Base-by-base conservation (phyloP, 148 eudicot genomes). In the Cornus florida region DNA sequence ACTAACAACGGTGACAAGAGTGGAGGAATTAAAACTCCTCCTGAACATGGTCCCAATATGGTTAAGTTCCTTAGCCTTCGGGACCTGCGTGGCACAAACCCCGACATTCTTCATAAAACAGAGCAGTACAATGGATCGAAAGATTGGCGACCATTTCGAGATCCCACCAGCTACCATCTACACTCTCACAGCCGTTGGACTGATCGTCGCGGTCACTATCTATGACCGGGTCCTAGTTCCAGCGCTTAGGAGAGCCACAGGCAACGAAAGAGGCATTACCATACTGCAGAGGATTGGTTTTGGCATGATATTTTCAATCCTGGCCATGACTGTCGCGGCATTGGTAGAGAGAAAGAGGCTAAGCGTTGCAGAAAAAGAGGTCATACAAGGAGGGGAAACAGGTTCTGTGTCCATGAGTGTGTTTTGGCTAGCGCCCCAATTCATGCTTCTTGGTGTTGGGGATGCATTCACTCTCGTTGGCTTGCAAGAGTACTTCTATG, bases 91-190 rank as follows among this genome's bases (percentile, higher is more conserved):
- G 4, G 82, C 93, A 5, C 92, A 87, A 83, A 23, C 85, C 70
- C 11, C 89, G 8, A 92, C 95, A n/a, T 92, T 92, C 83, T 92
- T 92, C 82, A 73, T 88, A 78, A 92, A 92, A 79, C 95, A 90
- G 86, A 82, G 87, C 65, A 67, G 76, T 0, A 73, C 77, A 13
- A 83, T 92, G 72, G 46, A 92, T 82, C 86, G 88, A 0, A 79
- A 20, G 65, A 73, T 90, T 67, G 7, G 69, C 65, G 56, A 46
- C 62, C 43, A 78, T 2, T 88, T 92, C 60, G 77, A 66, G 13
- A 80, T 92, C 77, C 93, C 95, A 48, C 85, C 95, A 0, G 93
- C 90, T 75, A 79, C 93, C 0, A 71, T 88, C 1, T 84, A 80
- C 64, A 76, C 87, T 62, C 64, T 90, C 0, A 48, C 86, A 0